Conservation (phyloP, 1,284 basidiomycete species). For the Volvariella volvacea region DNA sequence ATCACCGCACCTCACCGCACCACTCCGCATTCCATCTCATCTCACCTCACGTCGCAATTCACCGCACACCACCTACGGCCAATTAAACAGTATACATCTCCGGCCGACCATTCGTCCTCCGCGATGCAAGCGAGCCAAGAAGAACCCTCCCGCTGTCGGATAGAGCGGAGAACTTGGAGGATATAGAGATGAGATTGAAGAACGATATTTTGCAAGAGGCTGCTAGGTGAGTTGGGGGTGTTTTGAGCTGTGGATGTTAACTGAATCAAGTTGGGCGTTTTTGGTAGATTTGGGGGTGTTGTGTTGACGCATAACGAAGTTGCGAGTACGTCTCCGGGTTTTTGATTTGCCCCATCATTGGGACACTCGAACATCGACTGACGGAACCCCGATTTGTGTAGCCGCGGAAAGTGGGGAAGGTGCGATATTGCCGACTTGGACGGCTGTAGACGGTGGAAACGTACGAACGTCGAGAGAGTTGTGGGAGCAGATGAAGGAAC, state of each 20-base stretch:
- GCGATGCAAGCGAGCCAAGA: slow-evolving; percentile 85
- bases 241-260: slow-evolving; percentile 1
- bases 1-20: no score
- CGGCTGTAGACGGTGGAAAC: slow-evolving; percentile 79
- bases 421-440: slow-evolving; percentile 91
- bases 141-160: slow-evolving; percentile 82
- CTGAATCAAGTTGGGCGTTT: slow-evolving; percentile 3
- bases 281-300: slow-evolving; percentile 78
- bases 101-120: slow-evolving; percentile 92
- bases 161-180: slow-evolving; percentile 92
- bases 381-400: no score
- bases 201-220: slow-evolving; percentile 92
- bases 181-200: slow-evolving; percentile 88
- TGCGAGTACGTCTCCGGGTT: slow-evolving; percentile 40
- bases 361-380: neutral
- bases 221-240: slow-evolving; percentile 41
- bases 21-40: no score
- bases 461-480: slow-evolving; percentile 88
- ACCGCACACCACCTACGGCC: no score
- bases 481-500: slow-evolving; percentile 71
- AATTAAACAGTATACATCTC: slow-evolving; percentile 89
- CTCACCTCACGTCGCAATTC: no score
- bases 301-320: slow-evolving; percentile 92
- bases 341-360: no score
- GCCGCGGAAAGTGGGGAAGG: slow-evolving; percentile 69